A percentile compares a stretch with the other conserved stretches of the same genome.
Evolutionary conservation across 2,329 filamentous ascomycete species (phyloP).

Genomic region (Cordyceps cateniannulata): DNA sequence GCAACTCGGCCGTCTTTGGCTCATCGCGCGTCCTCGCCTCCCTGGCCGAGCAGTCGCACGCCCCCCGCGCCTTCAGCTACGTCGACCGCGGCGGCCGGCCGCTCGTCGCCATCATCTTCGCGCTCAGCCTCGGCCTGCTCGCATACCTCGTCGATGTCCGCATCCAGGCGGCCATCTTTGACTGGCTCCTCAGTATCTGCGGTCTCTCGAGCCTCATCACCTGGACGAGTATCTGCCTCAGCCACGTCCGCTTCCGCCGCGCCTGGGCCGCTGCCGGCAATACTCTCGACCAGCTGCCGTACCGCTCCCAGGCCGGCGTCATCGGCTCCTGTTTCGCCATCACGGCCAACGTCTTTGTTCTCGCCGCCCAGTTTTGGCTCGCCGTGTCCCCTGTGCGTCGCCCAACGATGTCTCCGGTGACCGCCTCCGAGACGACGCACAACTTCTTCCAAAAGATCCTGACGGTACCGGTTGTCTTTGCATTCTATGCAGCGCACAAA

Average conservation of each 20-base stretch:
- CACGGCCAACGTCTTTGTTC: slow-evolving; percentile 59
- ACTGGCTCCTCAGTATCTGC: slow-evolving; percentile 51
- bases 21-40: slow-evolving; percentile 51
- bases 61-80: slow-evolving; percentile 36
- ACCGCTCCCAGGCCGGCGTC: slow-evolving; percentile 64
- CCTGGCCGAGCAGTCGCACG: slow-evolving; percentile 38
- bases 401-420: slow-evolving; percentile 13
- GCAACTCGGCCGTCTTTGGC: slow-evolving; percentile 52
- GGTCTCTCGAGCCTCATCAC: slow-evolving; percentile 57
- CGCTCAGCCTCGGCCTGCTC: slow-evolving; percentile 32
- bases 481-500: slow-evolving; percentile 63
- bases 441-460: slow-evolving; percentile 61
- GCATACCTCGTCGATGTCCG: slow-evolving; percentile 21
- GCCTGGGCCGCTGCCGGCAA: slow-evolving; percentile 37
- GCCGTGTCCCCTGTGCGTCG: slow-evolving; percentile 31
- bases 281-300: slow-evolving; percentile 65
- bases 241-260: slow-evolving; percentile 31
- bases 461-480: slow-evolving; percentile 52
- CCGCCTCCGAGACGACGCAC: slow-evolving; percentile 36
- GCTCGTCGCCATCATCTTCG: slow-evolving; percentile 32
- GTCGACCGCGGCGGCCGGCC: slow-evolving; percentile 39
- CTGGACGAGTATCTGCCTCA: slow-evolving; percentile 48
- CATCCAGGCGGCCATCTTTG: slow-evolving; percentile 30
- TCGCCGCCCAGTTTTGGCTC: slow-evolving; percentile 72
- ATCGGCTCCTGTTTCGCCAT: slow-evolving; percentile 69